Evolutionary conservation across 2,329 filamentous ascomycete species (phyloP).

Genomic region (Aureobasidium sp.): DNA sequence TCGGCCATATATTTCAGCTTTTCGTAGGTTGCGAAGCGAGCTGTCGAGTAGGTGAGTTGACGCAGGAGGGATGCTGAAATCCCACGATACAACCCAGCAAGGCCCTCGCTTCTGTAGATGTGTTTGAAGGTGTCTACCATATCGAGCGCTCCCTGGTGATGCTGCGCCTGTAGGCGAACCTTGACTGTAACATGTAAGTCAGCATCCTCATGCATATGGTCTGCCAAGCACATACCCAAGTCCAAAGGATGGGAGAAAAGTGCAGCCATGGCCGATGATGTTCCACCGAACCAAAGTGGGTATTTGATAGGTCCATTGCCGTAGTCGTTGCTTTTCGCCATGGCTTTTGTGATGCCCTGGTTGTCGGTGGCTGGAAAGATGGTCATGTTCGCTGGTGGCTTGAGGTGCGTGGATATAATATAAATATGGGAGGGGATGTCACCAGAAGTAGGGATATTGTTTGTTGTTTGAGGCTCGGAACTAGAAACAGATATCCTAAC

Average conservation of each 20-base stretch:
- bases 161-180: constrained; percentile 84
- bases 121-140: constrained; percentile 83
- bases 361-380: constrained; percentile 4
- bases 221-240: constrained; percentile 56
- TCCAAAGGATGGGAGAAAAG: constrained; percentile 90
- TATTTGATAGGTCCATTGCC: constrained; percentile 39
- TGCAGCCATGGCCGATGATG: constrained; percentile 84
- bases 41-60: constrained; percentile 89
- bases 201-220: not conserved
- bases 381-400: not conserved
- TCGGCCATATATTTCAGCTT: constrained; percentile 70
- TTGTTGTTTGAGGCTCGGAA: too few relatives aligned
- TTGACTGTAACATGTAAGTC: constrained; percentile 30
- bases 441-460: too few relatives aligned
- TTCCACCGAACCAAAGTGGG: constrained; percentile 84
- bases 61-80: constrained; percentile 79
- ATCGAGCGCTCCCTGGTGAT: constrained; percentile 60
- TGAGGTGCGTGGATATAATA: not conserved
- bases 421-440: not conserved
- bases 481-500: too few relatives aligned
- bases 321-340: constrained; percentile 37
- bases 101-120: constrained; percentile 67
- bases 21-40: constrained; percentile 94
- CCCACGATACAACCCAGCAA: constrained; percentile 79
- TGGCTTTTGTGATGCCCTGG: constrained; percentile 20